A percentile compares a stretch with the other conserved stretches of the same genome.
phyloP scores from a whole-genome alignment of 176 grass and related monocot genomes.

The Metroxylon sagu region DNA sequence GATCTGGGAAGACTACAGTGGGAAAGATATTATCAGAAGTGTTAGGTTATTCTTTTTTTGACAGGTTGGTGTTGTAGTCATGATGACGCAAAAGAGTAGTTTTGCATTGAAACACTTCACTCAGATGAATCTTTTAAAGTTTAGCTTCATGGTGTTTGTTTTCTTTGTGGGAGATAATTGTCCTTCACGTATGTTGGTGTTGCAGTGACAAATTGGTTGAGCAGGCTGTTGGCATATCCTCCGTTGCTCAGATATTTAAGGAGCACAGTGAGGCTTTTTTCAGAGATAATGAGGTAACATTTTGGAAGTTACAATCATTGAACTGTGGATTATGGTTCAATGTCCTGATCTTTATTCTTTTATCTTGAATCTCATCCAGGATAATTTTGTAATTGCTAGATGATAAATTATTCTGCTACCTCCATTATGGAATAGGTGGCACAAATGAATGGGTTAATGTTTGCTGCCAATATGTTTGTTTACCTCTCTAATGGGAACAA shows the following conservation, averaged over 20 bases:
- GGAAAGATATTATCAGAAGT: constrained; percentile 93
- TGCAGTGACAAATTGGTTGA: constrained; percentile 95
- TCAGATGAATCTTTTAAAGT: constrained; percentile 1
- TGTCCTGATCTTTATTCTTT: too few species aligned
- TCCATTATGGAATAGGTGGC: too few species aligned
- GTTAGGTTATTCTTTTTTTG: constrained; percentile 87
- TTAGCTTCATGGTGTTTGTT: constrained; percentile 14
- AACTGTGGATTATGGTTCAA: too few species aligned
- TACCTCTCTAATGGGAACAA: too few species aligned
- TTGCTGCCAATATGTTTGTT: too few species aligned
- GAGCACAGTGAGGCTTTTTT: constrained; percentile 93
- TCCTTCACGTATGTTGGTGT: constrained; percentile 1
- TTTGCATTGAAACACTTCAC: constrained; percentile 6
- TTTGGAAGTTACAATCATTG: neutral
- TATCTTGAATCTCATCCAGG: too few species aligned
- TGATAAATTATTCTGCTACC: too few species aligned
- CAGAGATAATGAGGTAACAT: constrained; percentile 75
- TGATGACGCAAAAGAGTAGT: constrained; percentile 7
- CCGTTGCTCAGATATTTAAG: constrained; percentile 94
- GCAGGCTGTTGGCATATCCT: constrained; percentile 82
- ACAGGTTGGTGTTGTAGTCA: constrained; percentile 53
- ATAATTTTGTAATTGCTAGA: too few species aligned
- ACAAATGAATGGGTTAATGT: too few species aligned
- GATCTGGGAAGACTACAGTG: constrained; percentile 93
- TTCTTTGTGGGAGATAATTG: neutral